These are phyloP conservation scores for Lentinula raphanica DNA, from an alignment of 768 basidiomycete species.

Conservation along the genomic window DNA sequence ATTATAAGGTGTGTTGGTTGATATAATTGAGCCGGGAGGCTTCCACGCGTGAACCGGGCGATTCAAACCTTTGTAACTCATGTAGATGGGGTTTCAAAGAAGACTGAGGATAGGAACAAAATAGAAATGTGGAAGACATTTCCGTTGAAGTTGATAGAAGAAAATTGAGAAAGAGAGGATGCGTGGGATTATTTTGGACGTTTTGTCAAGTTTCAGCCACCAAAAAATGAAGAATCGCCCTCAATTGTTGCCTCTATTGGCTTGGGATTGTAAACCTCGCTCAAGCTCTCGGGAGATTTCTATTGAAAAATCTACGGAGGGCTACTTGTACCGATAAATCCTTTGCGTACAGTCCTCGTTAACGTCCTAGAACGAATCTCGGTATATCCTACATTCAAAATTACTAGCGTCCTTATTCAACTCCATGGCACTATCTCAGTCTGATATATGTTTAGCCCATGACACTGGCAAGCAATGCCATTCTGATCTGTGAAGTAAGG, in stretches of 20 bases:
- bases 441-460: constrained; percentile 21
- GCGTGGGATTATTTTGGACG: neutral
- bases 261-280: no score
- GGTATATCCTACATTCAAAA: no score
- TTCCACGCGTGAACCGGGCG: neutral
- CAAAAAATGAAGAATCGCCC: neutral
- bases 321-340: neutral
- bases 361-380: neutral
- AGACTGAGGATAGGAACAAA: neutral
- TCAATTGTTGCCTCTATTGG: neutral
- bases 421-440: no score
- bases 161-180: neutral
- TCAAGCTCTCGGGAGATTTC: neutral
- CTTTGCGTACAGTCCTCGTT: neutral
- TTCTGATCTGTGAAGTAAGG: constrained; percentile 49
- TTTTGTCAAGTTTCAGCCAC: neutral
- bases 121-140: neutral
- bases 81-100: neutral
- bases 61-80: neutral
- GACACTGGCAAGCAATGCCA: constrained; percentile 75
- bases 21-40: neutral
- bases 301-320: no score
- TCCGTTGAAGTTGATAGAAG: neutral
- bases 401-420: neutral
- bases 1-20: neutral